Percentiles rank a stretch among this genome's conserved stretches.
Evolutionary conservation across 331 rosid genomes (phyloP).

Genomic region (Spiraea crenata): DNA sequence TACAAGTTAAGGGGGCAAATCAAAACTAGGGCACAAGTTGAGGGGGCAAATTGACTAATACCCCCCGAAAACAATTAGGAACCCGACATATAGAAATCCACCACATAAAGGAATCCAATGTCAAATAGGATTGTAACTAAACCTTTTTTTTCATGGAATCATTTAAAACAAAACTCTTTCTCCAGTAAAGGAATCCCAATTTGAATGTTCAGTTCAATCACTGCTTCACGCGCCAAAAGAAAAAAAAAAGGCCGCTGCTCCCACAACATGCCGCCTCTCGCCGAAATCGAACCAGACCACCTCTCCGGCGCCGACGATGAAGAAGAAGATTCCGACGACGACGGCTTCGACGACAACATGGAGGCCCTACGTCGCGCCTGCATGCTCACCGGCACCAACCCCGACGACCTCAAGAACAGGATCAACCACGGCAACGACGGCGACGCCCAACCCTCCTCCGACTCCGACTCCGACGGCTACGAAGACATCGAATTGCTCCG

Average conservation of each 20-base stretch:
- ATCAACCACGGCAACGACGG: not conserved
- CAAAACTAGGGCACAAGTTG: too few species aligned
- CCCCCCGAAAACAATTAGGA: not conserved
- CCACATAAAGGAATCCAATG: not conserved
- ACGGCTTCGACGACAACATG: slow-evolving; percentile 56
- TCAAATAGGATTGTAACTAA: not conserved
- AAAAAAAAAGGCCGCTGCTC: not conserved
- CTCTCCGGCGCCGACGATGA: slow-evolving; percentile 3
- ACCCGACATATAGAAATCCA: not conserved
- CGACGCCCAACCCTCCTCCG: slow-evolving; percentile 18
- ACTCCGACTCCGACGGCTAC: slow-evolving; percentile 34
- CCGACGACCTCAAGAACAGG: slow-evolving; percentile 12
- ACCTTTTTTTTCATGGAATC: not conserved
- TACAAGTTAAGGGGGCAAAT: too few species aligned
- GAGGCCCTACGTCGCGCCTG: slow-evolving; percentile 68
- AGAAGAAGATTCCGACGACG: slow-evolving; percentile 48
- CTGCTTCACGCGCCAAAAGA: too few species aligned
- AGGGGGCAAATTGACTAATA: not conserved
- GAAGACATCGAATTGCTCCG: slow-evolving; percentile 53
- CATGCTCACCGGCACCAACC: slow-evolving; percentile 38
- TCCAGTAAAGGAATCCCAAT: too few species aligned
- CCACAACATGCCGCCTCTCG: slow-evolving; percentile 43
- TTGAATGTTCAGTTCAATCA: too few species aligned
- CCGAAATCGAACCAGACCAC: slow-evolving; percentile 13
- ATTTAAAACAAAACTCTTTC: not conserved